These are phyloP conservation scores for Hevea brasiliensis DNA, from an alignment of 345 rosid genomes.

Conservation along the genomic window DNA sequence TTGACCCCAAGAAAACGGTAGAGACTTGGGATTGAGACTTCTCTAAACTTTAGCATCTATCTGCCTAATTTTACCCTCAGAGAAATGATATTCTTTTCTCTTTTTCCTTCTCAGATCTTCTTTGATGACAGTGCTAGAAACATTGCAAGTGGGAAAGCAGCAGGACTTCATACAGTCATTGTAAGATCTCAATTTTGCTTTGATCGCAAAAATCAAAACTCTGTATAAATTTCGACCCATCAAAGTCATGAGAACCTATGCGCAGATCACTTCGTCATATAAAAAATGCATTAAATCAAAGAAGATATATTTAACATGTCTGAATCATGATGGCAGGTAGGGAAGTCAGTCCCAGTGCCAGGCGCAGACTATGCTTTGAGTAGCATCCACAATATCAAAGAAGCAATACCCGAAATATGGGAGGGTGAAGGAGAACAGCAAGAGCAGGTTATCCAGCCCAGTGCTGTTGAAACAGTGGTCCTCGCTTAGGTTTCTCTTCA, in stretches of 20 bases:
- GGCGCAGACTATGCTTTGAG: constrained; percentile 75
- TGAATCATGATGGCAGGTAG: constrained; percentile 49
- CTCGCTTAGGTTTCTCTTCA: constrained; percentile 46
- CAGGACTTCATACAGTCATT: constrained; percentile 71
- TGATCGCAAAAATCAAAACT: background rate
- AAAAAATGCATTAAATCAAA: too few species aligned
- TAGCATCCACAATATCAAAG: constrained; percentile 81
- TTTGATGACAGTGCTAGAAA: constrained; percentile 68
- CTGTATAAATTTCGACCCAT: too few species aligned
- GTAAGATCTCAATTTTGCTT: constrained; percentile 34
- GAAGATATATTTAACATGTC: background rate
- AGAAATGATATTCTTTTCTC: background rate
- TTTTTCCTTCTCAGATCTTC: constrained; percentile 18
- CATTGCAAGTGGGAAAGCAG: constrained; percentile 71
- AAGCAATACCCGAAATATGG: constrained; percentile 85
- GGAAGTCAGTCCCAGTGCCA: constrained; percentile 56
- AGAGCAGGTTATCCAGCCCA: constrained; percentile 56
- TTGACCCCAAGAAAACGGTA: constrained; percentile 78
- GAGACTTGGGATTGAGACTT: background rate
- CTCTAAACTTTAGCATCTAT: background rate
- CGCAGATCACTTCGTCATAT: background rate
- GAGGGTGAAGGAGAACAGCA: constrained; percentile 51
- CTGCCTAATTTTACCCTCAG: background rate
- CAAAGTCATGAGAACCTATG: background rate
- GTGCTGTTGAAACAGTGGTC: constrained; percentile 58